Percentiles rank a stretch among this genome's conserved stretches.
Conservation (phyloP, 1,284 basidiomycete genomes). For the Leccinum pallidistipes region DNA sequence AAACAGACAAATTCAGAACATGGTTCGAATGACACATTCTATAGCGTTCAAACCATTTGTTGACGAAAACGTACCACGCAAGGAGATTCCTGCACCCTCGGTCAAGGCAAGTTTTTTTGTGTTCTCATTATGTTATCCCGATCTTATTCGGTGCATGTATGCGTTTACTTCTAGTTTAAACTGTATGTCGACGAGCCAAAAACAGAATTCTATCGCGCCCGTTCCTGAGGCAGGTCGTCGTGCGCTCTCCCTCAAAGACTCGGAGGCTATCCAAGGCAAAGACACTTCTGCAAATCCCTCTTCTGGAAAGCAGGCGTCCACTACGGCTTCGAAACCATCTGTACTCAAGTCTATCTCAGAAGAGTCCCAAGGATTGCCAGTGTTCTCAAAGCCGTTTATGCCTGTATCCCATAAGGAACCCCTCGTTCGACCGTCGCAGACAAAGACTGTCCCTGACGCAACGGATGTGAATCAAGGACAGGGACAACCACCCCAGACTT, state of each 20-base stretch:
- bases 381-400: slow-evolving; percentile 63
- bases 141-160: not conserved
- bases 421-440: slow-evolving; percentile 29
- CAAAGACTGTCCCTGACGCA: slow-evolving; percentile 22
- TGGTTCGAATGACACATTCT: not conserved
- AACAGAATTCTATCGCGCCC: slow-evolving; percentile 23
- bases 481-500: slow-evolving; percentile 31
- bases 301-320: slow-evolving; percentile 18
- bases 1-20: not conserved
- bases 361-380: slow-evolving; percentile 36
- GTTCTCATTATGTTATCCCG: not conserved
- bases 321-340: slow-evolving; percentile 30
- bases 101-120: slow-evolving; percentile 42
- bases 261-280: slow-evolving; percentile 25
- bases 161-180: slow-evolving; percentile 39
- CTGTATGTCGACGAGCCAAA: slow-evolving; percentile 47
- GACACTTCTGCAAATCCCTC: slow-evolving; percentile 21
- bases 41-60: slow-evolving; percentile 58
- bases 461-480: slow-evolving; percentile 16
- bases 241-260: slow-evolving; percentile 41
- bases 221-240: slow-evolving; percentile 36
- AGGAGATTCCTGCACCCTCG: slow-evolving; percentile 48
- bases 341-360: slow-evolving; percentile 32
- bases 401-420: slow-evolving; percentile 47
- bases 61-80: slow-evolving; percentile 55